Base-by-base conservation (phyloP, 2,329 filamentous ascomycete genomes). In the Fusarium sp. region DNA sequence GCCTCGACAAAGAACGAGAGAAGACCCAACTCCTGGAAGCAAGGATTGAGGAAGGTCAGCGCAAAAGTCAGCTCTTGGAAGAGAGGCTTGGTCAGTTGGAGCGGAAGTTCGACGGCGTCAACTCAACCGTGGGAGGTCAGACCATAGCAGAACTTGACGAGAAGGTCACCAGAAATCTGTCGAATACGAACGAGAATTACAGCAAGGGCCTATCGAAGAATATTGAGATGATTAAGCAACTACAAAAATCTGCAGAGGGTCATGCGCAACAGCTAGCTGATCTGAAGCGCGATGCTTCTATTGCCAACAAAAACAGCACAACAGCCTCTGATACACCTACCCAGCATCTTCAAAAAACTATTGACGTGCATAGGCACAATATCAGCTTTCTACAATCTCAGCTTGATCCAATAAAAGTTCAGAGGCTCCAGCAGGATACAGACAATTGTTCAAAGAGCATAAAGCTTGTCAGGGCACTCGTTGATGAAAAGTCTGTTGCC, bases 61-160 rank as follows among this genome's bases (percentile, higher is more conserved):
- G 46, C 23, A 59, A 67, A 53, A 64, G 42, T 18, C 44, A 56
- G 12, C 37, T 50, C 9, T 37, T 74, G 29, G 61, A 74, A 50
- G 57, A 71, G 21, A 70, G 54, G 24, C 28, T 70, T 21, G 63
- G 69, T 8, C 54, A 38, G 11, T 66, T 81, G 9, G 73, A 76
- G 39, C 59, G 61, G 11, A 73, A 71, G 29, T 55, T 76, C 10
- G 72, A 77, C 11, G 66, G 77, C 4, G 38, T 52, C 29, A 33
- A 57, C 33, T 47, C 57, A 18, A 33, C 24, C 12, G 43, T 37
- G 21, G 29, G 38, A 28, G 35, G 41, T 16, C 59, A 29, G 31
- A 41, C 44, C 21, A 48, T 54, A 15, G 42, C 60, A 21, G 49
- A 31, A 16, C 31, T 68, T 9, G 23, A 66, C 26, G 31, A 52